Conservation (phyloP, 345 rosid genomes). For the Garcia nutans region DNA sequence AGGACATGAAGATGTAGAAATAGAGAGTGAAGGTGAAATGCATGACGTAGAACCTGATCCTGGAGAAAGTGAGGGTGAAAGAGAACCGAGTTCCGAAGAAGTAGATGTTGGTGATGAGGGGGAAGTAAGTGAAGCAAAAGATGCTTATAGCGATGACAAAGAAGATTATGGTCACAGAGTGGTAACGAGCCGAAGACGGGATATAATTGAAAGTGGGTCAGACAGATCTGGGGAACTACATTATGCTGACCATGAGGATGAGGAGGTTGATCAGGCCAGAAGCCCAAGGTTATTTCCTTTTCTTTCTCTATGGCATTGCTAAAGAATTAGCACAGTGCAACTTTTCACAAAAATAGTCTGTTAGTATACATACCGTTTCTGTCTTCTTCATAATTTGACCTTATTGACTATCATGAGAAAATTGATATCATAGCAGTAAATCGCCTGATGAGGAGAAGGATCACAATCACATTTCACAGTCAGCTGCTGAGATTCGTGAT, state of each 20-base stretch:
- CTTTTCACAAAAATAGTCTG: background rate
- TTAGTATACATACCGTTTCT: constrained; percentile 3
- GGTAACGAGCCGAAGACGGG: constrained; percentile 55
- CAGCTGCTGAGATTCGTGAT: constrained; percentile 90
- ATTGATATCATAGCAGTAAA: constrained; percentile 38
- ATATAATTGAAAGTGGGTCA: constrained; percentile 76
- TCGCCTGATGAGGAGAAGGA: constrained; percentile 72
- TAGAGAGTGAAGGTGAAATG: constrained; percentile 69
- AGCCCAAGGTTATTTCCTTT: constrained; percentile 52
- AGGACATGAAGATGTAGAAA: constrained; percentile 60
- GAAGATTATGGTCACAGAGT: constrained; percentile 67
- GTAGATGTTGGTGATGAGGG: constrained; percentile 45
- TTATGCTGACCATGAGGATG: constrained; percentile 70
- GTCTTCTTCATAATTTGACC: constrained; percentile 18
- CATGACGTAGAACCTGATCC: constrained; percentile 70
- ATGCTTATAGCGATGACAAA: constrained; percentile 66
- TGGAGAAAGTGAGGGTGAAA: constrained; percentile 90
- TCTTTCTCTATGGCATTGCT: background rate
- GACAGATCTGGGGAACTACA: constrained; percentile 80
- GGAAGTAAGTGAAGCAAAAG: constrained; percentile 73
- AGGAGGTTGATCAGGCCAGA: constrained; percentile 81
- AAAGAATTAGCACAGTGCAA: background rate
- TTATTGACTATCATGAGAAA: constrained; percentile 12
- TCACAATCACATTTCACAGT: constrained; percentile 48
- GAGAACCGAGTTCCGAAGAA: constrained; percentile 79